These are phyloP conservation scores for Parafenestella ontariensis DNA, from an alignment of 2,329 filamentous ascomycete genomes.

Conservation along the genomic window DNA sequence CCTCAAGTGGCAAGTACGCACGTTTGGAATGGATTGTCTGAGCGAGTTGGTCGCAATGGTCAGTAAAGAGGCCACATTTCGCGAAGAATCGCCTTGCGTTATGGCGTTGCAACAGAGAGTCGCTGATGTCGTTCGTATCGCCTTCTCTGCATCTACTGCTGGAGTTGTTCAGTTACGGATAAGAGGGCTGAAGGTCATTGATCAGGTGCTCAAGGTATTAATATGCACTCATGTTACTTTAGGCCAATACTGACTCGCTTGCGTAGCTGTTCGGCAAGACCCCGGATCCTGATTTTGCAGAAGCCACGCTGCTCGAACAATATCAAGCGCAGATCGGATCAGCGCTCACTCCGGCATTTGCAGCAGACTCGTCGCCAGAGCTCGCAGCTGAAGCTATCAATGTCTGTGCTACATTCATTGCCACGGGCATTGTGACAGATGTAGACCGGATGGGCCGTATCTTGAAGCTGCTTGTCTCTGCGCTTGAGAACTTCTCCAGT, in stretches of 20 bases:
- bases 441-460: conserved; percentile 99
- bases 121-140: conserved; percentile 93
- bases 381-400: conserved; percentile 95
- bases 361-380: conserved; percentile 93
- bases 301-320: conserved; percentile 93
- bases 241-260: conserved; percentile 5
- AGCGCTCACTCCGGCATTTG: conserved; percentile 93
- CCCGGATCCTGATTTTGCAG: conserved; percentile 96
- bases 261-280: conserved; percentile 85
- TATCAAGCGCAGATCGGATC: conserved; percentile 99
- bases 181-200: conserved; percentile 91
- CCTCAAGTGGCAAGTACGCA: conserved; percentile 92
- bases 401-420: conserved; percentile 97
- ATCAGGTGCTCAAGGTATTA: conserved; percentile 77
- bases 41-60: conserved; percentile 82
- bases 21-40: conserved; percentile 90
- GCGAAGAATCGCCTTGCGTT: conserved; percentile 80
- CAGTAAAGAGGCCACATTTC: conserved; percentile 77
- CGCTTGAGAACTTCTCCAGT: conserved; percentile 89
- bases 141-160: conserved; percentile 95
- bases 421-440: conserved; percentile 95
- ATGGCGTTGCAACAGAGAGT: conserved; percentile 80
- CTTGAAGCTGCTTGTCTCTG: conserved; percentile 87
- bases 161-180: conserved; percentile 89
- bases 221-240: neutral